phyloP scores from a whole-genome alignment of 164 flowering plant species.

The Liquidambar formosana region DNA sequence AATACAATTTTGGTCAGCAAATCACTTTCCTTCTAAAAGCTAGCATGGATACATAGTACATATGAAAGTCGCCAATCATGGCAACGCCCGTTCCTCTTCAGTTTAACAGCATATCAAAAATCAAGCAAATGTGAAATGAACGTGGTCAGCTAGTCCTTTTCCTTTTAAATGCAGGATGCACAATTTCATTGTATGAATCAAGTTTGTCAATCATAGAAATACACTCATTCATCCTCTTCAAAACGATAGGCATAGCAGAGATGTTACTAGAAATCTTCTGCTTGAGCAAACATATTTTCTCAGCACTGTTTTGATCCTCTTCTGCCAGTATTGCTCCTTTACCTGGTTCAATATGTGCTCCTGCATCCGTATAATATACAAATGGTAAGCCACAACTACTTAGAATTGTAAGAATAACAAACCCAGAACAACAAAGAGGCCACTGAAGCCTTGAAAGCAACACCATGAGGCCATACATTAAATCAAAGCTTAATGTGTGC shows the following conservation, averaged over 20 bases:
- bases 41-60: not conserved
- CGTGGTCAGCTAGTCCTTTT: conserved; percentile 35
- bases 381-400: not conserved
- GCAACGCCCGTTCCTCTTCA: not conserved
- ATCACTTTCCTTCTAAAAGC: not conserved
- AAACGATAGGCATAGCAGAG: conserved; percentile 43
- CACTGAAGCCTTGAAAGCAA: not conserved
- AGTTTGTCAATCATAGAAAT: conserved; percentile 57
- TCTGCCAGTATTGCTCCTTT: conserved; percentile 11
- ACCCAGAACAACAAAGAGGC: not conserved
- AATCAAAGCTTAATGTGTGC: too few species aligned
- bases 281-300: conserved; percentile 48
- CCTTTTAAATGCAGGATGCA: conserved; percentile 71
- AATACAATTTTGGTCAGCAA: conserved; percentile 4
- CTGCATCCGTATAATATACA: conserved; percentile 21
- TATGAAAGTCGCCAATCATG: too few species aligned
- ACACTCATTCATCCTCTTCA: conserved; percentile 67
- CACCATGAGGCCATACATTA: not conserved
- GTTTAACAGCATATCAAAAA: not conserved
- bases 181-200: conserved; percentile 31
- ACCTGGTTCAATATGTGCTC: conserved; percentile 9
- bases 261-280: conserved; percentile 53
- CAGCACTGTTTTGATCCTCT: conserved; percentile 30
- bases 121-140: not conserved
- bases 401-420: not conserved